Conservation (phyloP, 2,329 filamentous ascomycete genomes). For the Chaetomium sp. region DNA sequence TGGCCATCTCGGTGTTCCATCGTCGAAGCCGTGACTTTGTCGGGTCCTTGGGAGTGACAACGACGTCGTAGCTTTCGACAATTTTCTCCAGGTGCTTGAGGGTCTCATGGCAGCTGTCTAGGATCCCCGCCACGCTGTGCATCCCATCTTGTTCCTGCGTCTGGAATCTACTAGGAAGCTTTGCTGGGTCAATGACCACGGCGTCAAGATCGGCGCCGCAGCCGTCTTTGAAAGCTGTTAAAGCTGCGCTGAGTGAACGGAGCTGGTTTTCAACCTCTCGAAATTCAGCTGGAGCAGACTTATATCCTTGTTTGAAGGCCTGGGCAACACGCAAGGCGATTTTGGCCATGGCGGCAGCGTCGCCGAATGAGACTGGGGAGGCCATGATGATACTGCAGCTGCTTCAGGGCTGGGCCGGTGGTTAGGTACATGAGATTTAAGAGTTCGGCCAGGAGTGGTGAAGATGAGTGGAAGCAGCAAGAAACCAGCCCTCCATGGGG, state of each 20-base stretch:
- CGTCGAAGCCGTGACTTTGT: constrained; percentile 20
- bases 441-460: neutral
- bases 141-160: neutral
- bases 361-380: constrained; percentile 38
- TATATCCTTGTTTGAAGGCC: constrained; percentile 38
- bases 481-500: neutral
- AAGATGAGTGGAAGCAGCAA: neutral
- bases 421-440: neutral
- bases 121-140: constrained; percentile 8
- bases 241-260: constrained; percentile 37
- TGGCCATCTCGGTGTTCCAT: constrained; percentile 34
- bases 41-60: constrained; percentile 1
- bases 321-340: constrained; percentile 37
- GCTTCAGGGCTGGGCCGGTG: neutral
- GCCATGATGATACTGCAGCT: constrained; percentile 31
- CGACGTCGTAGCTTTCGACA: constrained; percentile 20
- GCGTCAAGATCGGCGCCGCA: constrained; percentile 5
- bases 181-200: neutral
- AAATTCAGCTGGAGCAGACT: constrained; percentile 39
- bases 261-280: constrained; percentile 39
- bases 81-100: constrained; percentile 26
- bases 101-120: constrained; percentile 23
- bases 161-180: constrained; percentile 15
- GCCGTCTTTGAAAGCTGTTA: constrained; percentile 31
- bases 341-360: constrained; percentile 38